These are phyloP conservation scores for Leptodermis oblonga DNA, from an alignment of 257 asterid species.

Conservation along the genomic window DNA sequence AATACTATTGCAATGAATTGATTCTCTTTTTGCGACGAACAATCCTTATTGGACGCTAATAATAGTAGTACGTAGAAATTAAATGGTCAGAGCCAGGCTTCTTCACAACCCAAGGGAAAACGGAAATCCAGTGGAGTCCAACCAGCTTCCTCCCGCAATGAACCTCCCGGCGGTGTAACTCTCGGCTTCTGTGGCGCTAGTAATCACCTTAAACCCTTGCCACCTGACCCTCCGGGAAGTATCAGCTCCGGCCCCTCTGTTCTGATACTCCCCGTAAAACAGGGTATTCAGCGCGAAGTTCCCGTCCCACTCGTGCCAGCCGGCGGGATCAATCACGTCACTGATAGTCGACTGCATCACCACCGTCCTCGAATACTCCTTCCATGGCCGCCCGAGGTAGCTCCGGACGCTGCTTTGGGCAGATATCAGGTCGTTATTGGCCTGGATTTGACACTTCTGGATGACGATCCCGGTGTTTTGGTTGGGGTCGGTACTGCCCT, in stretches of 20 bases:
- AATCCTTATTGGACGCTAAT: no score
- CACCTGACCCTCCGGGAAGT: slow-evolving; percentile 27
- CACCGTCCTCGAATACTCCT: slow-evolving; percentile 27
- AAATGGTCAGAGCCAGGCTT: background rate
- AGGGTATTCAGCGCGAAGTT: slow-evolving; percentile 25
- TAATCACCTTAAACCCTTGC: slow-evolving; percentile 25
- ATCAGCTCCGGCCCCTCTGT: slow-evolving; percentile 30
- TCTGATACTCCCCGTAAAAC: slow-evolving; percentile 29
- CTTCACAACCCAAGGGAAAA: slow-evolving; percentile 19
- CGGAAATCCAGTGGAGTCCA: slow-evolving; percentile 29
- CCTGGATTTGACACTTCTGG: slow-evolving; percentile 25
- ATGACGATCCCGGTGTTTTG: slow-evolving; percentile 31
- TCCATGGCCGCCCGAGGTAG: slow-evolving; percentile 36
- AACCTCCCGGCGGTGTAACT: slow-evolving; percentile 19
- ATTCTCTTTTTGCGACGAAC: no score
- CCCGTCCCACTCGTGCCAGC: slow-evolving; percentile 35
- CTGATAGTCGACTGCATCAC: slow-evolving; percentile 24
- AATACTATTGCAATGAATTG: no score
- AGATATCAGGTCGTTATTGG: slow-evolving; percentile 16
- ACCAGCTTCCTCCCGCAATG: slow-evolving; percentile 24
- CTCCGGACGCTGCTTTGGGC: slow-evolving; percentile 19
- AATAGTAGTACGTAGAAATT: background rate
- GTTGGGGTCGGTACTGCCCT: slow-evolving; percentile 27
- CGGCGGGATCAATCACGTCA: slow-evolving; percentile 22
- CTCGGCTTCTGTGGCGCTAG: slow-evolving; percentile 25